Evolutionary conservation across 306 rosid genomes (phyloP).

Genomic region (Urtica urens): DNA sequence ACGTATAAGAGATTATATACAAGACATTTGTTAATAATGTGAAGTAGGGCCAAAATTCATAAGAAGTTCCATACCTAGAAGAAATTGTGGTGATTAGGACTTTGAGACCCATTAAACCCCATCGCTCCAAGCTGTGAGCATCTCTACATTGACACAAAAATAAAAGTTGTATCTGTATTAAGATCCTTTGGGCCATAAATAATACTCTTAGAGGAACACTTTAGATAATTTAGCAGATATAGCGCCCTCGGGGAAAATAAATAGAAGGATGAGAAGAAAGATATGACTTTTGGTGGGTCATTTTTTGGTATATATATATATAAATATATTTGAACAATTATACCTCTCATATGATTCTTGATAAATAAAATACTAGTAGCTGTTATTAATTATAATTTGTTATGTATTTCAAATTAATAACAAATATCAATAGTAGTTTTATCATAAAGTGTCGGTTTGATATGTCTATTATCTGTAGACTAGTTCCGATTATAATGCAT

Average conservation of each 20-base stretch:
- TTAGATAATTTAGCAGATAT: neutral
- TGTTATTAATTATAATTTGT: too few species aligned
- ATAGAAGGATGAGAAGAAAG: neutral
- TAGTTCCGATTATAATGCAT: too few species aligned
- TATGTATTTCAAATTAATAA: too few species aligned
- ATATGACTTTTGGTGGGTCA: conserved; percentile 2
- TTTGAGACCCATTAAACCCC: neutral
- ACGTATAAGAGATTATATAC: neutral
- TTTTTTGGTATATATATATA: too few species aligned
- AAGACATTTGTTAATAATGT: neutral
- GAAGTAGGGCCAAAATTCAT: conserved; percentile 1
- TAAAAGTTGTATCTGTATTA: conserved; percentile 2
- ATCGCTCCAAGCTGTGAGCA: conserved; percentile 2
- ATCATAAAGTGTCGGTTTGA: too few species aligned
- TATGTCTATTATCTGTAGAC: too few species aligned
- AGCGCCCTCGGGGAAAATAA: too few species aligned
- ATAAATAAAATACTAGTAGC: too few species aligned
- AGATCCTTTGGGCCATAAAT: neutral
- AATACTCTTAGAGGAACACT: neutral
- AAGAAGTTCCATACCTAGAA: neutral
- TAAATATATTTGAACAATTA: too few species aligned
- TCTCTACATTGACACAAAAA: neutral
- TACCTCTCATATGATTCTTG: neutral
- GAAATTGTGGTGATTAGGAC: neutral
- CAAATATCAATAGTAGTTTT: too few species aligned